Evolutionary conservation across 2,329 filamentous ascomycete species (phyloP).

Genomic region (Sporothrix pseudoabietina): DNA sequence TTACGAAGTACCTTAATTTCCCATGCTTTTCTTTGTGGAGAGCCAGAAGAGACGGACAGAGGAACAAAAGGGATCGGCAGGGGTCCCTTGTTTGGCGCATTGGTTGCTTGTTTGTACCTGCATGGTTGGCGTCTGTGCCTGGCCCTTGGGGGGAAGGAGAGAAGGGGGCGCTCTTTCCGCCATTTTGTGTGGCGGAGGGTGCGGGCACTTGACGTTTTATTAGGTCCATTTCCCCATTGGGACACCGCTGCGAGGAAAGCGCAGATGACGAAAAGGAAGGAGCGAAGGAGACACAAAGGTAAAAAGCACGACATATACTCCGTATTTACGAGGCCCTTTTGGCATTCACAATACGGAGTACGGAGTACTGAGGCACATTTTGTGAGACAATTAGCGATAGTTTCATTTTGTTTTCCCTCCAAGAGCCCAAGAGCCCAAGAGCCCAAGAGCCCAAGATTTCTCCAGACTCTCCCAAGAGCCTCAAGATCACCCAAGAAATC

Average conservation of each 20-base stretch:
- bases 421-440: neutral
- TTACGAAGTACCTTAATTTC: neutral
- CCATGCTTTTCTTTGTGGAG: neutral
- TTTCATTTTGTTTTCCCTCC: neutral
- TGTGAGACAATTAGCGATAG: neutral
- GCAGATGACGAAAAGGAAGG: neutral
- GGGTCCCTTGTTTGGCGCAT: constrained; percentile 3
- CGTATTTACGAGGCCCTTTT: neutral
- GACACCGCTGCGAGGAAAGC: neutral
- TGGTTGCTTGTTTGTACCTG: neutral
- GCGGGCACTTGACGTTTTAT: constrained; percentile 1
- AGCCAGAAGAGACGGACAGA: neutral
- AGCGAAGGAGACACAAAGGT: neutral
- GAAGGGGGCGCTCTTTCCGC: neutral
- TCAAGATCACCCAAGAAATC: neutral
- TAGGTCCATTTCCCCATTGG: neutral
- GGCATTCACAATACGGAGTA: neutral
- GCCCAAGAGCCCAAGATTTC: neutral
- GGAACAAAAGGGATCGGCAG: constrained; percentile 14
- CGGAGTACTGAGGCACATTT: neutral
- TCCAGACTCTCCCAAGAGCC: neutral
- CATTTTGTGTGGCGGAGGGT: neutral
- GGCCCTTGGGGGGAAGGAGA: neutral
- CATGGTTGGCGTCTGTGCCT: constrained; percentile 4
- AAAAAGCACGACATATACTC: constrained; percentile 19